Evolutionary conservation across 306 rosid species (phyloP), one percentile per base, ranked within the genome.

Genomic region (Phaseolus lunatus): DNA sequence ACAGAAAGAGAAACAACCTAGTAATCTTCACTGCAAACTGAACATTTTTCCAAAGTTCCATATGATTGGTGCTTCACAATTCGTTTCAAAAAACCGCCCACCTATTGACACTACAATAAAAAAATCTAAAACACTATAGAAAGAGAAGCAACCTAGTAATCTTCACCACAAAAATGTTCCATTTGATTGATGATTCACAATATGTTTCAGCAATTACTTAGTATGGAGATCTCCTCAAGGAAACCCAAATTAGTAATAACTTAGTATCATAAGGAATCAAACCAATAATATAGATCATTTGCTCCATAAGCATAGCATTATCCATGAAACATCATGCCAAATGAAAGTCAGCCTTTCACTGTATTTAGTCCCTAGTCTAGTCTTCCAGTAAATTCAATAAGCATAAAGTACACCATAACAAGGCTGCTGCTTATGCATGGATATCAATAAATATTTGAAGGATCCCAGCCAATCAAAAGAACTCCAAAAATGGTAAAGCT

Each of bases 351-450:
- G 19, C 33, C 68, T 65, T 62, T 54, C 71, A 75, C 43, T 23
- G 68, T 11, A 48, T 54, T 70, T 50, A 75, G 43, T 24, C 72
- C 68, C 66, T 48, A 47, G 22, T 27, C 78, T 33, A 39, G 71
- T 26, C 83, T 67, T 59, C 73, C 78, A 75, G 35, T 64, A 79
- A 78, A 39, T 79, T 77, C 75, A 83, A 63, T 57, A 47, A 65
- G 72, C 53, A 73, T 10, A 69, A 50, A 45, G 10, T 70, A 16
- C 45, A 23, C 76, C 76, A 69, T 76, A 52, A 67, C 49, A 82
- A 14, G 49, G 49, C 57, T 45, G 49, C 57, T 45, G 58, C 67
- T 69, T 68, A 24, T 26, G 54, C 26, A 66, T 41, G 26, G 58
- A 53, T 64, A 78, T 61, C 72, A 76, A 33, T 58, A 71, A 33